These are phyloP conservation scores for Coprinopsis cinerea DNA, from an alignment of 768 basidiomycete genomes.

Conservation along the genomic window DNA sequence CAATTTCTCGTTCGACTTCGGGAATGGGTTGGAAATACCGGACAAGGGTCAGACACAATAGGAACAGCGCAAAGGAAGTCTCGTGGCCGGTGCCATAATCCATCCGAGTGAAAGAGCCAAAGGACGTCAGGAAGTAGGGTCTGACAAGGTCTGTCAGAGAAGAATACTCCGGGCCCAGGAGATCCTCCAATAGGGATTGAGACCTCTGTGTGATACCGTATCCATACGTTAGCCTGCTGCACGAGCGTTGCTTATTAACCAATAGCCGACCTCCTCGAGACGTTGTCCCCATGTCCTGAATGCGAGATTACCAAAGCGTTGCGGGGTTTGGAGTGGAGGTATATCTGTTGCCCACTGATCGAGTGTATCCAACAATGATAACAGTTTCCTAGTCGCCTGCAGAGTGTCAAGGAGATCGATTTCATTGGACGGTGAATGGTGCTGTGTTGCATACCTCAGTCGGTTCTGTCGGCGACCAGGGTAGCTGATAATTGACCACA, in stretches of 20 bases:
- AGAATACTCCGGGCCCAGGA: conserved; percentile 42
- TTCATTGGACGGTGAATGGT: not conserved
- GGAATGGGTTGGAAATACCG: conserved; percentile 55
- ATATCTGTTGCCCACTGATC: conserved; percentile 77
- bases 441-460: conserved; percentile 28
- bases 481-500: conserved; percentile 60
- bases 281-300: conserved; percentile 81
- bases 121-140: conserved; percentile 76
- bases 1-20: conserved; percentile 55
- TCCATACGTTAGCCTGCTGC: not conserved
- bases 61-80: conserved; percentile 76
- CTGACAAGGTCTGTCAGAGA: conserved; percentile 56
- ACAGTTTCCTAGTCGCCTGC: conserved; percentile 42
- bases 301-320: conserved; percentile 88
- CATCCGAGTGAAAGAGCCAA: conserved; percentile 86
- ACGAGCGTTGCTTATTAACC: not conserved
- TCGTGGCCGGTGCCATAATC: conserved; percentile 99
- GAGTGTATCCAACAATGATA: conserved; percentile 60
- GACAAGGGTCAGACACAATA: conserved; percentile 65
- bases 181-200: conserved; percentile 39
- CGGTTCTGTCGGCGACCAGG: conserved; percentile 27
- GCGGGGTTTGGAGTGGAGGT: conserved; percentile 66
- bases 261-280: conserved; percentile 59
- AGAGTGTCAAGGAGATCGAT: conserved; percentile 9
- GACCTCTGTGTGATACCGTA: conserved; percentile 37